Evolutionary conservation across 805 yeast species (phyloP).

Genomic region (Metschnikowia kofuensis): DNA sequence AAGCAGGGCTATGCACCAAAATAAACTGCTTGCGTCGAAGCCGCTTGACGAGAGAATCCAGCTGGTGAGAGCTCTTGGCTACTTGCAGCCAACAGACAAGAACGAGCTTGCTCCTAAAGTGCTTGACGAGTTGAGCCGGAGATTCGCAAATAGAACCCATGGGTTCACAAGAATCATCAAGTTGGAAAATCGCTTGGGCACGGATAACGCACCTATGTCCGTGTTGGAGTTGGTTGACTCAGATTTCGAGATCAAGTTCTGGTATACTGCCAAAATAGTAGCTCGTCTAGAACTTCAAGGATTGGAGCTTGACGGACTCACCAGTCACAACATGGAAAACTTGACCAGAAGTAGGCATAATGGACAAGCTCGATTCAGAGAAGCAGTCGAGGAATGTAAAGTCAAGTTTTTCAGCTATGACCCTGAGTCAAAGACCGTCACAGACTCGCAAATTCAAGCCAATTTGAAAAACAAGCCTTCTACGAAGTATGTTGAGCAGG

Average conservation of each 20-base stretch:
- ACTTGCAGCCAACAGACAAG: conserved; percentile 28
- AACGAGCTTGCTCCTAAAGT: conserved; percentile 49
- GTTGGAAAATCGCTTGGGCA: conserved; percentile 79
- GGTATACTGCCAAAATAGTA: conserved; percentile 76
- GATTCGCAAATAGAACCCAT: conserved; percentile 62
- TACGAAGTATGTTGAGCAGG: conserved; percentile 22
- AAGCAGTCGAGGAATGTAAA: conserved; percentile 55
- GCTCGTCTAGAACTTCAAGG: conserved; percentile 75
- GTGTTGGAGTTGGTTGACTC: conserved; percentile 81
- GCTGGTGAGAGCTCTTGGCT: conserved; percentile 20
- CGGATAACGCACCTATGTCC: conserved; percentile 86
- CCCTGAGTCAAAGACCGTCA: conserved; percentile 26
- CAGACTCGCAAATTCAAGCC: conserved; percentile 21
- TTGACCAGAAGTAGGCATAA: conserved; percentile 44
- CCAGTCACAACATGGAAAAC: conserved; percentile 55
- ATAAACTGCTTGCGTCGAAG: conserved; percentile 18
- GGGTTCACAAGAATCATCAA: conserved; percentile 86
- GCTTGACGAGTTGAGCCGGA: conserved; percentile 56
- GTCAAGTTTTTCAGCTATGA: conserved; percentile 34
- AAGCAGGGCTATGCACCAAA: conserved; percentile 28
- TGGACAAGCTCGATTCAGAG: conserved; percentile 53
- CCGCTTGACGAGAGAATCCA: conserved; percentile 16
- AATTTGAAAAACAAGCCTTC: conserved; percentile 35
- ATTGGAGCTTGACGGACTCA: conserved; percentile 45
- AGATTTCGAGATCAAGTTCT: conserved; percentile 61